Evolutionary conservation across 352 stramenopile genomes (phyloP), one percentile per base, ranked within the genome.

Genomic region (Globisporangium paroecandrum): DNA sequence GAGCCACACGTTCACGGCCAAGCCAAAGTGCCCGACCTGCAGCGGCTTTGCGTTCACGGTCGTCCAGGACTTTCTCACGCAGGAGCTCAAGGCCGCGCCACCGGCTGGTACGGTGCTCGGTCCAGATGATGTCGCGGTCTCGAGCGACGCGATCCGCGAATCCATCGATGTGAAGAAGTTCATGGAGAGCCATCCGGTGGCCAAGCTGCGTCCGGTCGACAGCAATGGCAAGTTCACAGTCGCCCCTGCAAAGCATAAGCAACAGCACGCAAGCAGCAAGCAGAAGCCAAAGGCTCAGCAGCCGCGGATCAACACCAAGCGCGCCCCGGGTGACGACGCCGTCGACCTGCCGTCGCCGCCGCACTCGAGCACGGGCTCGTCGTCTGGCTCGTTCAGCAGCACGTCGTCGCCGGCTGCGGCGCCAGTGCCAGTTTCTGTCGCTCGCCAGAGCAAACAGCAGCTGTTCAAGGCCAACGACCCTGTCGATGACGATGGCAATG

Each of bases 141-240:
- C 66, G 10, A 77, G 72, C 5, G 75, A 89, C 36, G 65, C 72
- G 3, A 75, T 89, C 36, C 83, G 87, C 4, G 83, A 89, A 34
- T 82, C 84, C 2, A 85, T 95, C 69, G 70, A 90, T 27, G 85
- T 91, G 58, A 91, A 93, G 73, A 75, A 88, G 66, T 95, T 92
- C 67, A 91, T 77, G 9, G 79, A 76, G 5, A 59, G 25, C 18
- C 73, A 87, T 64, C 75, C 81, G 2, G 77, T 80, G 24, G 68
- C 77, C 9, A 81, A 74, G 32, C 62, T 77, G 41, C 77, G 81
- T 65, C 22, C 76, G 2, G 84, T 92, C 41, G 87, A 90, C 68
- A 87, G 83, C 66, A 82, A 90, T 61, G 85, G 85, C 22, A 76
- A 77, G 36, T 93, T 93, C 72, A 77, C 77, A 20, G 55, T 43